Base-by-base conservation (phyloP, 495 filamentous ascomycete species). In the Aspergillus bertholletiae region DNA sequence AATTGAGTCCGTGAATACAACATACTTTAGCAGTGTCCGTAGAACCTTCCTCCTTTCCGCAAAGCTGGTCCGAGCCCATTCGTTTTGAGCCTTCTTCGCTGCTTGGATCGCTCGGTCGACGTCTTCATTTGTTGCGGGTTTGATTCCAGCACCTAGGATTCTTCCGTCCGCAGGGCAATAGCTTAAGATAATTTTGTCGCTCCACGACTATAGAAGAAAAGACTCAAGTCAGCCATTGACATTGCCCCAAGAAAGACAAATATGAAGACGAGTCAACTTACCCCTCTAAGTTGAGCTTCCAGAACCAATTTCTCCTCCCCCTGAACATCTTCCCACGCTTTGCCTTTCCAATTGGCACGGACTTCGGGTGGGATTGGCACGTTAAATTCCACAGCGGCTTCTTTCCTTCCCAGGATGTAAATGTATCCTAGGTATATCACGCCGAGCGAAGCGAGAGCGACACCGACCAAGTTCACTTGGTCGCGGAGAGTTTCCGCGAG, bases 161-260 rank as follows among this genome's bases (percentile, higher is more conserved):
- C 86, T 80, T 48, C 93, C 94, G 43, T 89, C 95, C 0, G 93
- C 93, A 2, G 94, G 94, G 48, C 84, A 87, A 67, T 97, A 97
- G 76, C 94, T 75, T 70, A 76, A 71, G 32, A 78, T 73, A 49
- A 73, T 57, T 7, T 75, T 55, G 22, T 69, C 55, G 47, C 68
- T 74, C 73, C 73, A 78, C 70, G 71, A 64, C 72, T 77, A 50
- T 17, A 46, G 18, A 5, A 18, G 47, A 34, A 56, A 22, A 22
- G 30, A 22, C 30, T 35, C 26, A 26, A 18, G 40, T 57, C 37
- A 53, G 48, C 30, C 44, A n/a, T n/a, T n/a, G n/a, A n/a, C n/a
- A n/a, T 37, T 15, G 34, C 13, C 11, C n/a, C 2, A 17, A 13
- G 20, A 17, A 12, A 7, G 30, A 49, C 18, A 9, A 7, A 8